Conservation (phyloP, 345 rosid species). For the Salix purpurea region DNA sequence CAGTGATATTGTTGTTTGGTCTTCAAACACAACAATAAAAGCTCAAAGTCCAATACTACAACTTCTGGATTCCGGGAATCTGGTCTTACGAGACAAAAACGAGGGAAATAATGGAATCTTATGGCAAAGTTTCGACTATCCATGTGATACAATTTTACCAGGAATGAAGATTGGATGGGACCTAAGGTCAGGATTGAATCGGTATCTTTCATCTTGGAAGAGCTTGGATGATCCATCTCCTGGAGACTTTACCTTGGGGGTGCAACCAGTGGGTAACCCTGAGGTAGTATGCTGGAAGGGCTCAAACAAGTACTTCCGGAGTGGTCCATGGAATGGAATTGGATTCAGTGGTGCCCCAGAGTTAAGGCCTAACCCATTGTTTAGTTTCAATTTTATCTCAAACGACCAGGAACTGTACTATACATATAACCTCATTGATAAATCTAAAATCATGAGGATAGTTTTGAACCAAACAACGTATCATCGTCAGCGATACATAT, state of each 20-base stretch:
- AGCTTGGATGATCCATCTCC: constrained; percentile 10
- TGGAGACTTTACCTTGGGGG: not conserved
- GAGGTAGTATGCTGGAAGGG: not conserved
- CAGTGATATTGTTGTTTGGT: constrained; percentile 5
- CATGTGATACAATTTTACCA: constrained; percentile 5
- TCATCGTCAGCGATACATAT: not conserved
- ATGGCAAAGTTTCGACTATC: constrained; percentile 22
- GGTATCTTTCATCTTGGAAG: constrained; percentile 8
- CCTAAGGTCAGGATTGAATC: not conserved
- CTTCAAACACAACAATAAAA: not conserved
- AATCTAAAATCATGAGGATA: not conserved
- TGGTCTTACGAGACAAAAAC: not conserved
- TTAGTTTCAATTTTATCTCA: not conserved
- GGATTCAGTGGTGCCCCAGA: constrained; percentile 1
- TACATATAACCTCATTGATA: not conserved
- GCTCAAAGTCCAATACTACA: not conserved
- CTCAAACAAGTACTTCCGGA: not conserved
- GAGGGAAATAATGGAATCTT: not conserved
- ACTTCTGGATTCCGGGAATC: constrained; percentile 15
- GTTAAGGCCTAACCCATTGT: not conserved
- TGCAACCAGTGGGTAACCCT: not conserved
- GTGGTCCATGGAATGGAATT: constrained; percentile 14
- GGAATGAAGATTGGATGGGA: constrained; percentile 19
- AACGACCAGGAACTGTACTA: not conserved
- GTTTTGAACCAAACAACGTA: not conserved